These are phyloP conservation scores for Rhodotorula toruloides DNA, from an alignment of 768 basidiomycete species.

Conservation along the genomic window DNA sequence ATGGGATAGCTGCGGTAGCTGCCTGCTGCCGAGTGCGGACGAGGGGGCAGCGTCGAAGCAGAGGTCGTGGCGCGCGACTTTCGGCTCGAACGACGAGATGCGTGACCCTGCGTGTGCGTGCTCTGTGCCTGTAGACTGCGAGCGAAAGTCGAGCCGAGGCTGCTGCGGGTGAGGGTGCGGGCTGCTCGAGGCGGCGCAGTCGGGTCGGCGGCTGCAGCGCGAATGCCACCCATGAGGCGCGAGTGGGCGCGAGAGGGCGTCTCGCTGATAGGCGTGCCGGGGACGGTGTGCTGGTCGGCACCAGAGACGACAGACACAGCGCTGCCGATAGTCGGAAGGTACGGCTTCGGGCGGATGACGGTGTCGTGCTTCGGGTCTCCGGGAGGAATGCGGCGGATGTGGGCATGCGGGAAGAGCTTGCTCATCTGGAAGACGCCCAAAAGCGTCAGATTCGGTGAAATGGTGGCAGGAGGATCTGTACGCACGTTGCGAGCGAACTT, in stretches of 20 bases:
- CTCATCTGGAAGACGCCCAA: neutral
- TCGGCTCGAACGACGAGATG: too few species aligned
- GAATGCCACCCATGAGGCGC: constrained; percentile 2
- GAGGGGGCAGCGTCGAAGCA: neutral
- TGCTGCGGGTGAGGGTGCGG: constrained; percentile 1
- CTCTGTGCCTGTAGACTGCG: constrained; percentile 25
- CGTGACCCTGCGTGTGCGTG: neutral
- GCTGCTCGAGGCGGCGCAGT: neutral
- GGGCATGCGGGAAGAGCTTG: constrained; percentile 25
- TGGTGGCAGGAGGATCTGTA: too few species aligned
- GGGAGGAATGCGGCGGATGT: constrained; percentile 24
- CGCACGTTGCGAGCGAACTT: constrained; percentile 14
- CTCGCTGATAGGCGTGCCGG: neutral
- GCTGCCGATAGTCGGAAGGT: constrained; percentile 9
- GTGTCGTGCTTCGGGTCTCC: constrained; percentile 25
- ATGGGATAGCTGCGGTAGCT: constrained; percentile 18
- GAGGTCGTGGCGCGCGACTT: constrained; percentile 8
- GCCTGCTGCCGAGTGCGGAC: constrained; percentile 8
- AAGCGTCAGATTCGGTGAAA: neutral
- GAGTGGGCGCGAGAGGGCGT: neutral
- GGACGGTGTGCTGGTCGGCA: neutral
- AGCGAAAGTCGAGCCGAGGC: constrained; percentile 17
- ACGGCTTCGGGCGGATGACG: constrained; percentile 12
- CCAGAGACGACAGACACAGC: constrained; percentile 15
- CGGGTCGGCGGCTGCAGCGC: constrained; percentile 4